Evolutionary conservation across 208 protist species (phyloP).

Genomic region (Kentomonas sorsogonicus): DNA sequence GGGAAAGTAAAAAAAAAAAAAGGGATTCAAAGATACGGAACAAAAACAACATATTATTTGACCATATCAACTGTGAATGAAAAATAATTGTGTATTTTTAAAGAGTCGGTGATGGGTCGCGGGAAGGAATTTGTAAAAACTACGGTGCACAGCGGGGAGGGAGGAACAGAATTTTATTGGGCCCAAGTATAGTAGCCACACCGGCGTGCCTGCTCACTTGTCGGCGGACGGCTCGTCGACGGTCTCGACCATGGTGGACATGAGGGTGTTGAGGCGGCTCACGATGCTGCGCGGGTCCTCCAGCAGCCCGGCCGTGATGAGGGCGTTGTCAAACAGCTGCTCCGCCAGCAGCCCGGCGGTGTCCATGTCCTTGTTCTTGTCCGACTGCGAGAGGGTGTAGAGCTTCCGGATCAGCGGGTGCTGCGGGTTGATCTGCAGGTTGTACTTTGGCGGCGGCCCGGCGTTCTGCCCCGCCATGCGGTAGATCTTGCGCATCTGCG

Average conservation of each 20-base stretch:
- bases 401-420: conserved; percentile 90
- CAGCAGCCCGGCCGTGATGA: conserved; percentile 88
- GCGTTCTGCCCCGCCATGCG: conserved; percentile 78
- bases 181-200: background rate
- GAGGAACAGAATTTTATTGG: too few relatives aligned
- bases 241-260: conserved; percentile 87
- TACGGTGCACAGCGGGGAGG: too few relatives aligned
- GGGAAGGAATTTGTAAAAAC: background rate
- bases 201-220: conserved; percentile 27
- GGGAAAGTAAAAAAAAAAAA: too few relatives aligned
- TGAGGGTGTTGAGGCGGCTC: conserved; percentile 84
- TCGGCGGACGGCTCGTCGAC: conserved; percentile 81
- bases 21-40: conserved; percentile 11
- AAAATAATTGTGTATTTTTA: conserved; percentile 4
- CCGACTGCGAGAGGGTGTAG: conserved; percentile 80
- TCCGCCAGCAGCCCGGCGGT: conserved; percentile 81
- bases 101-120: background rate
- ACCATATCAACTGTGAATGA: background rate
- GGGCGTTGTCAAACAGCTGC: conserved; percentile 92
- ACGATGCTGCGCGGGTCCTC: conserved; percentile 91
- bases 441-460: conserved; percentile 87
- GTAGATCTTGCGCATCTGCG: conserved; percentile 90
- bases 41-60: conserved; percentile 5
- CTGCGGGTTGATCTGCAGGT: conserved; percentile 90
- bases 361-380: conserved; percentile 68